Evolutionary conservation across 345 rosid species (phyloP).

Genomic region (Aquilaria yunnanensis): DNA sequence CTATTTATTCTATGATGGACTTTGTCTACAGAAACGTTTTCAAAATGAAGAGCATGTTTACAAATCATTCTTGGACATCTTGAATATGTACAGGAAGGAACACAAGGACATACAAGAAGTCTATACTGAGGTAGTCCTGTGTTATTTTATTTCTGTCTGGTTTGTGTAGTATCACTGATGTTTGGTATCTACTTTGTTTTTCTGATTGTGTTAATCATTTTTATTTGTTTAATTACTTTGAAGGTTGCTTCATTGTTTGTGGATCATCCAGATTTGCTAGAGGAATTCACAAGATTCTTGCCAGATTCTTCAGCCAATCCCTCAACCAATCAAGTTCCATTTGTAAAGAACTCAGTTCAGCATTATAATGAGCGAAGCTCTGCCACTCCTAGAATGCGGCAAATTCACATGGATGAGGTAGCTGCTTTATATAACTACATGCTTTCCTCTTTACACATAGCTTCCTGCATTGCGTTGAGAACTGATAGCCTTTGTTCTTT

Average conservation of each 20-base stretch:
- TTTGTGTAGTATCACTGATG: neutral
- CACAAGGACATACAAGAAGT: slow-evolving; percentile 81
- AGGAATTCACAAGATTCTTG: slow-evolving; percentile 64
- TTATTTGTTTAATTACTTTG: slow-evolving; percentile 12
- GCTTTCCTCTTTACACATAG: neutral
- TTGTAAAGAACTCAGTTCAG: slow-evolving; percentile 40
- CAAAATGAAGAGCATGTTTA: slow-evolving; percentile 73
- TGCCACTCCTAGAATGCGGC: slow-evolving; percentile 36
- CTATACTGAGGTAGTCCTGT: slow-evolving; percentile 54
- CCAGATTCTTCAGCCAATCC: slow-evolving; percentile 56
- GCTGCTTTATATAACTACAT: neutral
- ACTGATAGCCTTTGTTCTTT: slow-evolving; percentile 16
- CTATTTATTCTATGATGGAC: slow-evolving; percentile 2
- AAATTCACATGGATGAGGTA: slow-evolving; percentile 59
- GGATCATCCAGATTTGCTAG: slow-evolving; percentile 73
- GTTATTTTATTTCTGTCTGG: neutral
- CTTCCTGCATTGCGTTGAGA: neutral
- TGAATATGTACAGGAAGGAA: slow-evolving; percentile 79
- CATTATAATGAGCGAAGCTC: slow-evolving; percentile 46
- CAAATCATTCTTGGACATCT: slow-evolving; percentile 70
- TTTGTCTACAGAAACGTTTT: slow-evolving; percentile 63
- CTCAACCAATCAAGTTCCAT: slow-evolving; percentile 30
- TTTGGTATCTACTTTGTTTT: too few species aligned
- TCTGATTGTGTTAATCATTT: neutral
- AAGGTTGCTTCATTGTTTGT: slow-evolving; percentile 71